phyloP scores from a whole-genome alignment of 768 basidiomycete genomes.

The Collybia nuda region DNA sequence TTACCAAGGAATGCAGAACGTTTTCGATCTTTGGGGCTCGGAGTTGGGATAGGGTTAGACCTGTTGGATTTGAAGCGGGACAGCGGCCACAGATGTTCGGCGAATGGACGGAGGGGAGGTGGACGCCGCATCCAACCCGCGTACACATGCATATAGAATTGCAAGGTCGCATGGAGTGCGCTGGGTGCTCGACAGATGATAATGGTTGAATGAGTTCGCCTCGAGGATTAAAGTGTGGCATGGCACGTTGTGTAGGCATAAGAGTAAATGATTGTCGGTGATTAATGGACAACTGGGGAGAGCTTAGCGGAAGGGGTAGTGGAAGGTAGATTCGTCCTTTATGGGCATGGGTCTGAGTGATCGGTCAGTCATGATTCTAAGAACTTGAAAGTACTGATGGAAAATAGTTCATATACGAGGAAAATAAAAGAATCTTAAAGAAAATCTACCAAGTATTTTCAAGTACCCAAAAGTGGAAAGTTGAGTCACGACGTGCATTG shows the following conservation, averaged over 20 bases:
- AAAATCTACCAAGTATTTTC: slow-evolving; percentile 5
- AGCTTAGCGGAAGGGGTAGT: background rate
- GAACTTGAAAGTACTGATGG: background rate
- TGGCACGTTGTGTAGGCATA: background rate
- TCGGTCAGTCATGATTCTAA: background rate
- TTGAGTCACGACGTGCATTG: background rate
- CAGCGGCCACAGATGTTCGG: slow-evolving; percentile 9
- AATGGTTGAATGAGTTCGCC: slow-evolving; percentile 11
- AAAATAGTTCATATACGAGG: background rate
- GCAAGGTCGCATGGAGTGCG: background rate
- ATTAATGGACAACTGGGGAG: background rate
- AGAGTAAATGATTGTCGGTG: slow-evolving; percentile 1
- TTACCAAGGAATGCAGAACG: background rate
- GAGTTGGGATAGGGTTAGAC: background rate
- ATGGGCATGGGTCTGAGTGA: background rate
- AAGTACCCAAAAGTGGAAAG: background rate
- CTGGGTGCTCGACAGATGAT: background rate
- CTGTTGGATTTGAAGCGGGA: background rate
- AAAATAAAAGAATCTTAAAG: background rate
- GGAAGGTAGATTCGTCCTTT: background rate
- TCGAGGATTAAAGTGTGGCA: slow-evolving; percentile 17
- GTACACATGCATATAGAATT: slow-evolving; percentile 1
- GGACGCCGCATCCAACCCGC: slow-evolving; percentile 9
- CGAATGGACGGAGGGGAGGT: background rate
- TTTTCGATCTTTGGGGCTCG: background rate